These are phyloP conservation scores for Otatea glauca DNA, from an alignment of 176 grass and related monocot genomes.

Conservation along the genomic window DNA sequence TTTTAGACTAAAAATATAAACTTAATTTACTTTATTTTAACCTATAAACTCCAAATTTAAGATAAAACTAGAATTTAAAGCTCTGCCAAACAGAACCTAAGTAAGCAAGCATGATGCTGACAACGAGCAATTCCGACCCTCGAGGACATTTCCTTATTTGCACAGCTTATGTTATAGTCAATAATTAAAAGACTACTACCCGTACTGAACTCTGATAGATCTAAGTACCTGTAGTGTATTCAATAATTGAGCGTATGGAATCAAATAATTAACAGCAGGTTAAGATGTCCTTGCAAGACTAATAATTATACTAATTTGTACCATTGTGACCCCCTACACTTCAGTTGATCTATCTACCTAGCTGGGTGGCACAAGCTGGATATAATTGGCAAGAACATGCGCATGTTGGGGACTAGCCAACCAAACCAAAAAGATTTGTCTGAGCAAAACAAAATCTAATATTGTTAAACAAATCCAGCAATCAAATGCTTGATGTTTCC, in stretches of 20 bases:
- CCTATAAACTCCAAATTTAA: no score
- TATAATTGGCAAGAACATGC: constrained; percentile 12
- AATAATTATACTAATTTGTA: neutral
- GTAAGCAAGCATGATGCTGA: neutral
- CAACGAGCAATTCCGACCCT: neutral
- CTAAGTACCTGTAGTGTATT: neutral
- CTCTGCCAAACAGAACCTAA: no score
- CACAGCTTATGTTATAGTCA: neutral
- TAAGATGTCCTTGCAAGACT: neutral
- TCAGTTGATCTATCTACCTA: neutral
- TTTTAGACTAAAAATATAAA: no score
- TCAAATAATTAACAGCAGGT: neutral
- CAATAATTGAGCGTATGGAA: neutral
- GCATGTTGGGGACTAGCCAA: neutral
- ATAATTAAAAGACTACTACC: neutral
- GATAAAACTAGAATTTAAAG: no score
- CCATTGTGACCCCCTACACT: constrained; percentile 3
- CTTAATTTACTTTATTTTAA: no score
- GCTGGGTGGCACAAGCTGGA: constrained; percentile 13
- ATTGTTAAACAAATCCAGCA: constrained; percentile 16
- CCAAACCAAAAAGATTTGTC: neutral
- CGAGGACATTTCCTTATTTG: neutral
- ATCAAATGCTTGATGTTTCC: constrained; percentile 30
- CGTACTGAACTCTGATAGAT: neutral
- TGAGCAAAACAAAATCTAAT: neutral